phyloP scores from a whole-genome alignment of 2,329 filamentous ascomycete genomes.

The Xylariomycetidae sp. region DNA sequence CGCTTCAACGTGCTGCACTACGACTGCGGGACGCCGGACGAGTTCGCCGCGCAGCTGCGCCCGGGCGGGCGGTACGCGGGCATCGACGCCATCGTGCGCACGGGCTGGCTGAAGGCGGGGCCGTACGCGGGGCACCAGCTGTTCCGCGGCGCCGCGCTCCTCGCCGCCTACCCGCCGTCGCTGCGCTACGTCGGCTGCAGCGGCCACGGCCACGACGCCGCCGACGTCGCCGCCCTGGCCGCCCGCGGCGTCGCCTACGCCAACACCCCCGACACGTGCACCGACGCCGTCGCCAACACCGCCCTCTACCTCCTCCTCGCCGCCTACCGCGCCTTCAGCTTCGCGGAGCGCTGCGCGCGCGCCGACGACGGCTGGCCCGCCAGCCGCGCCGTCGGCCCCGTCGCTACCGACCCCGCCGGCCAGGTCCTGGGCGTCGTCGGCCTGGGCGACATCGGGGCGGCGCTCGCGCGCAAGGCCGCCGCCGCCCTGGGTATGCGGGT shows the following conservation, averaged over 20 bases:
- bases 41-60: slow-evolving; percentile 19
- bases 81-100: slow-evolving; percentile 24
- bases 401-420: slow-evolving; percentile 20
- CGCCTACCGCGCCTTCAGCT: slow-evolving; percentile 18
- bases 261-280: slow-evolving; percentile 26
- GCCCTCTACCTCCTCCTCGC: slow-evolving; percentile 19
- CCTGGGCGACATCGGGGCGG: slow-evolving; percentile 28
- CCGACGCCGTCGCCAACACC: slow-evolving; percentile 22
- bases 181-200: slow-evolving; percentile 18
- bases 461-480: slow-evolving; percentile 22
- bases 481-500: slow-evolving; percentile 27
- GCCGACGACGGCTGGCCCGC: slow-evolving; percentile 11
- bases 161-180: slow-evolving; percentile 13
- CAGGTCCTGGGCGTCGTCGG: slow-evolving; percentile 27
- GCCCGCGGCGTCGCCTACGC: slow-evolving; percentile 23
- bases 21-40: slow-evolving; percentile 15
- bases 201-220: slow-evolving; percentile 24
- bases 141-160: slow-evolving; percentile 18
- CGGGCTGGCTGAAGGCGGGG: slow-evolving; percentile 27
- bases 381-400: slow-evolving; percentile 12
- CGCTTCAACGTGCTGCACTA: slow-evolving; percentile 18
- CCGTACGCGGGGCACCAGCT: slow-evolving; percentile 20
- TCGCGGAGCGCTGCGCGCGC: slow-evolving; percentile 15
- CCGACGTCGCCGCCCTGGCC: slow-evolving; percentile 18
- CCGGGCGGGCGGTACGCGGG: slow-evolving; percentile 22